Evolutionary conservation across 129 eudicot genomes (phyloP), one percentile per base, ranked within the genome.

Genomic region (Tanacetum coccineum): DNA sequence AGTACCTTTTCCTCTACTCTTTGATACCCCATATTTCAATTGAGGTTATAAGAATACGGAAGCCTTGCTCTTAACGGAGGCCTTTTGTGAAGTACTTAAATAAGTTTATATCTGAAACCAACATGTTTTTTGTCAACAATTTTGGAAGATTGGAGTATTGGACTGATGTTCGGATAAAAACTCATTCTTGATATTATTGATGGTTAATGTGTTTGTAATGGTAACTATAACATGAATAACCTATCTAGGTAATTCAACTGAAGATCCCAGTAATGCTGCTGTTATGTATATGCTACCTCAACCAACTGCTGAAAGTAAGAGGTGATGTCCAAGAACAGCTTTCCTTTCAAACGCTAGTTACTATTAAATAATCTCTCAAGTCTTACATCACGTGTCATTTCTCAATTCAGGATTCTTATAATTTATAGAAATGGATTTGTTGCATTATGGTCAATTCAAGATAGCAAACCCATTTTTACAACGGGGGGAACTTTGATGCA

Each of bases 261-360:
- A 73, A 67, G 86, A 59, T 73, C 77, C 70, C 71, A 82, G 64
- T 57, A 81, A 79, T 40, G 52, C 71, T 80, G 80, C 87, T 59
- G 96, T 86, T 51, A 84, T 78, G 80, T 71, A 76, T 70, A 73
- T 87, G 72, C 74, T 87, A 56, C 99, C 99, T 63, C 99, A 94
- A 78, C 99, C 97, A 60, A 55, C 76, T 12, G 92, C 86, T 72
- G 94, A 84, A 78, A 86, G 84, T 77, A 87, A 89, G 83, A 89
- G 99, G 99, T 93, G 44, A 65, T 10, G 68, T 50, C 21, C 10
- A 68, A 54, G 54, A 49, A 59, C 66, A 21, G 13, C 28, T 48
- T 71, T 61, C 64, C 30, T 54, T 59, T 55, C 50, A 13, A 50
- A 48, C 15, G 21, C 48, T 18, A 36, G 18, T 13, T 13, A 56